phyloP scores from a whole-genome alignment of 2,329 filamentous ascomycete species.

The Colletotrichum chrysophilum region DNA sequence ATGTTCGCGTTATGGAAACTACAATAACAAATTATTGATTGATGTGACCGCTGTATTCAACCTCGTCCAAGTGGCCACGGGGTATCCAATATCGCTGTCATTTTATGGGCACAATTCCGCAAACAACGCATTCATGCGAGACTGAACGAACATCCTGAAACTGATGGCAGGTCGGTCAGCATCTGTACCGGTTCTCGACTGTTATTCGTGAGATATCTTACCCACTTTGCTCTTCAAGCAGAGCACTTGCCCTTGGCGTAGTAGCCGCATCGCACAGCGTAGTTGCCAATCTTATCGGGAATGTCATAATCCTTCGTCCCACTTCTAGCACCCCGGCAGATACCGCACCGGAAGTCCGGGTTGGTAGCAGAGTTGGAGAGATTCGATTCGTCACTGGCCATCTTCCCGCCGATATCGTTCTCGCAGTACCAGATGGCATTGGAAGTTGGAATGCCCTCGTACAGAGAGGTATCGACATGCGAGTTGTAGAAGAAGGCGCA shows the following conservation, averaged over 20 bases:
- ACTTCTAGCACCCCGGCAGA: background rate
- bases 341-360: background rate
- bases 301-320: background rate
- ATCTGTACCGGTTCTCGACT: background rate
- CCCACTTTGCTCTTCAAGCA: background rate
- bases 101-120: background rate
- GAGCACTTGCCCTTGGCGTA: background rate
- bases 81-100: background rate
- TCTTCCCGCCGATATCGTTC: background rate
- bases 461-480: background rate
- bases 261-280: background rate
- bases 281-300: background rate
- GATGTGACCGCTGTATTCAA: background rate
- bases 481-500: background rate
- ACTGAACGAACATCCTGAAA: background rate
- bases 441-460: background rate
- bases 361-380: background rate
- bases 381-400: background rate
- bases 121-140: background rate
- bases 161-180: background rate
- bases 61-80: background rate
- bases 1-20: background rate
- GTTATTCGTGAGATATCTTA: background rate
- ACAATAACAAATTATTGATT: background rate
- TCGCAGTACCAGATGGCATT: background rate